Evolutionary conservation across 306 rosid genomes (phyloP), one percentile per base, ranked within the genome.

Genomic region (Acacia melanoxylon): DNA sequence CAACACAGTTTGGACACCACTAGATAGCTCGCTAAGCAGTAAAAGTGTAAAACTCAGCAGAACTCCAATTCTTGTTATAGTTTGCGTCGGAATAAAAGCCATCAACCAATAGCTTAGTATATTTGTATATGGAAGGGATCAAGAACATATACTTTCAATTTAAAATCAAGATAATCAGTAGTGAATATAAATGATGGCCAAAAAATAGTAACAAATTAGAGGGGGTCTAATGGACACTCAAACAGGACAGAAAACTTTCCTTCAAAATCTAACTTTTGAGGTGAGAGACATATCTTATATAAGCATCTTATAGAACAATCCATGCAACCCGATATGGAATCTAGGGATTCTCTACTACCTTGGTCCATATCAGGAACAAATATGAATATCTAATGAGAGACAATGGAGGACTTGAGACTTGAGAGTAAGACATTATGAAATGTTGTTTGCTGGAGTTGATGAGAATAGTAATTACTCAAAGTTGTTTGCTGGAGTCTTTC

Each of bases 11-110:
- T 68, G 51, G 73, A 68, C 29, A 4, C 19, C 73, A 20, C 17
- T 9, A 4, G 73, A 68, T 11, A 40, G 49, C 17, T 40, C n/a
- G 17, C 49, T 52, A 71, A 76, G 56, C 63, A 22, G 54, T 76
- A 71, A 29, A 29, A 29, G 31, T 29, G 31, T 29, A 29, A 80
- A 37, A 68, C 31, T 68, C 29, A 20, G 29, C 29, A 19, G 48
- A 37, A 40, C 6, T 11, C 27, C 46, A 35, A 40, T 40, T 69
- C 71, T 14, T 46, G 22, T 33, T 41, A 74, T 68, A 19, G 63
- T 75, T 74, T 68, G 82, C 62, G 68, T 37, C n/a, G 45, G 65
- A 74, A 68, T 24, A 75, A 37, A 48, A 48, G 19, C 19, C 54
- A 48, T 54, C 20, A 74, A 37, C 68, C 61, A 84, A 68, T 68